Percentiles rank a stretch among this genome's conserved stretches.
Conservation (phyloP, 2,329 filamentous ascomycete genomes). For the Lasiodiplodia hormozganensis region DNA sequence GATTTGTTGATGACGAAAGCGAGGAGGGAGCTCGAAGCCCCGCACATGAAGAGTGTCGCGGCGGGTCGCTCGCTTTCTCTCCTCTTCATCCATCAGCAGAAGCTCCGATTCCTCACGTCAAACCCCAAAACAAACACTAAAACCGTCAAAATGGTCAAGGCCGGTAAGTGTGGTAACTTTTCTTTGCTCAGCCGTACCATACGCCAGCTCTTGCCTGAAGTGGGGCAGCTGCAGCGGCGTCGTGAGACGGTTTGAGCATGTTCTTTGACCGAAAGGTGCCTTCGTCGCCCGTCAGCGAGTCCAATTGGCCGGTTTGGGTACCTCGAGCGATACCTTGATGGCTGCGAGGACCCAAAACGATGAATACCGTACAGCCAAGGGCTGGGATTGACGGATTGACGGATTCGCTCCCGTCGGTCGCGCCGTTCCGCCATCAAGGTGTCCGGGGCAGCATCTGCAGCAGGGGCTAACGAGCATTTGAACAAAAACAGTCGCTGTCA, state of each 20-base stretch:
- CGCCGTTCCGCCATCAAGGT: constrained; percentile 27
- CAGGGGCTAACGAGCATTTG: constrained; percentile 21
- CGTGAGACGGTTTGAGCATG: constrained; percentile 65
- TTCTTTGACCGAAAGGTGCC: constrained; percentile 23
- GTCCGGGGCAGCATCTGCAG: constrained; percentile 1
- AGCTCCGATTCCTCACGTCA: constrained; percentile 34
- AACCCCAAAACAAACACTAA: constrained; percentile 36
- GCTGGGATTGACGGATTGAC: constrained; percentile 12
- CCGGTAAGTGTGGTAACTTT: constrained; percentile 69
- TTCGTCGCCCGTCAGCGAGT: background rate
- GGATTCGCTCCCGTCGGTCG: constrained; percentile 19
- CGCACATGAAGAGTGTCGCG: constrained; percentile 16
- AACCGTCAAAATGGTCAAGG: constrained; percentile 95
- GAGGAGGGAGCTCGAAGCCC: constrained; percentile 24
- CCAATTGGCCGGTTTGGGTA: constrained; percentile 22
- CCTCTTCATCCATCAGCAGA: constrained; percentile 18
- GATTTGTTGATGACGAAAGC: constrained; percentile 25
- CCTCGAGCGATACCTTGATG: constrained; percentile 26
- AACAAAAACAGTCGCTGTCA: constrained; percentile 76
- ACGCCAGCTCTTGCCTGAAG: constrained; percentile 37
- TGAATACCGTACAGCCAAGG: constrained; percentile 21
- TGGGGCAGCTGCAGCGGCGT: constrained; percentile 42
- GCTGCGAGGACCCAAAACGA: constrained; percentile 13
- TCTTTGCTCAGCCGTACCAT: constrained; percentile 32
- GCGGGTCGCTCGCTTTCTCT: constrained; percentile 2